Conservation (phyloP, 768 basidiomycete species). For the Sarcodon sp. region DNA sequence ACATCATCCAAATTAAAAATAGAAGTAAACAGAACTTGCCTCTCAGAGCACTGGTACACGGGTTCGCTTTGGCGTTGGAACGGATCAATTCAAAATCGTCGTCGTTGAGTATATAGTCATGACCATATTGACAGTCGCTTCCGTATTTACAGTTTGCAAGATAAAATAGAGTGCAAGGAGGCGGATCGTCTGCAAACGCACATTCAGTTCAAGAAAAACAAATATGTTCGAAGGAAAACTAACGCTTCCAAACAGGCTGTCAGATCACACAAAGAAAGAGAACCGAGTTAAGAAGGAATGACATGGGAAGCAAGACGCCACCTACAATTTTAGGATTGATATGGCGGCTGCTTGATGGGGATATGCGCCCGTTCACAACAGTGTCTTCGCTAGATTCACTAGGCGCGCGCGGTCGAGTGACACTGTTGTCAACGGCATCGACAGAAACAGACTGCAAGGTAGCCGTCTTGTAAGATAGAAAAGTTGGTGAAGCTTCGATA, state of each 20-base stretch:
- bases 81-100: conserved; percentile 43
- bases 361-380: neutral
- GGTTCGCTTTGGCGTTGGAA: conserved; percentile 45
- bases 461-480: no score
- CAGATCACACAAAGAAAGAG: conserved; percentile 5
- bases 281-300: conserved; percentile 6
- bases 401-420: no score
- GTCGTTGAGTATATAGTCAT: conserved; percentile 43
- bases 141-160: conserved; percentile 49
- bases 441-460: no score
- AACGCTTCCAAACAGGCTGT: conserved; percentile 52
- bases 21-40: conserved; percentile 21
- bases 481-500: neutral
- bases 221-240: conserved; percentile 12
- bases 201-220: neutral
- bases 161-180: conserved; percentile 58
- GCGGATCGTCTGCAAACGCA: conserved; percentile 35
- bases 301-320: conserved; percentile 6
- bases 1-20: neutral
- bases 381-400: no score
- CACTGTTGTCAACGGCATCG: no score
- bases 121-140: conserved; percentile 43
- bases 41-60: conserved; percentile 47
- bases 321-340: conserved; percentile 28
- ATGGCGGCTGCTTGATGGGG: conserved; percentile 15